Base-by-base conservation (phyloP, 139 green algal genomes). In the Volvox africanus region DNA sequence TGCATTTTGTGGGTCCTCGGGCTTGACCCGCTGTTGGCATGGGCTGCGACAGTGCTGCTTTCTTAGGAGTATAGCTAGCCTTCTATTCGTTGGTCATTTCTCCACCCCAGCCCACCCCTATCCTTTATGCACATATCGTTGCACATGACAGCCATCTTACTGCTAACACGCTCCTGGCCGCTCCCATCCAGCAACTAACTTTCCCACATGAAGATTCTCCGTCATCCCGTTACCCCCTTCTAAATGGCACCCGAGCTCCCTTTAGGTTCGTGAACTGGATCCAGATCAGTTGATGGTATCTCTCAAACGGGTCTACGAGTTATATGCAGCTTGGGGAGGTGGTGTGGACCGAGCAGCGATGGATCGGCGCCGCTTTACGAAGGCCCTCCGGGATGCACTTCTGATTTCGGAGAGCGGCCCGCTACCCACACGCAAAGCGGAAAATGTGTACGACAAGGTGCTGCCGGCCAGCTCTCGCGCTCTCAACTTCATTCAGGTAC, bases 241-340 rank as follows among this genome's bases (percentile, higher is more conserved):
- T 16, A n/a, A n/a, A n/a, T n/a, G n/a, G n/a, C n/a, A n/a, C n/a
- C n/a, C n/a, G n/a, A n/a, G n/a, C n/a, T n/a, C n/a, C n/a, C n/a
- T n/a, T n/a, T 24, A 89, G 75, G 91, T 94, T 0, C 94, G 93
- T 14, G 65, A 80, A 0, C 65, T 94, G 62, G 68, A 91, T 76
- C 84, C 91, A 2, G 94, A 95, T 62, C 33, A 93, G 28, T 80
- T 96, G 17, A 94, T 93, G 69, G 93, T 89, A 61, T 88, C 24
- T 5, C 88, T 95, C 11, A 94, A 95, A 80, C 67, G 69, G 0
- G 83, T 87, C 0, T 96, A 94, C 88, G 93, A 94, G 81, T 61
- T 62, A 0, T 96, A 93, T 92, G 93, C 94, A 68, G 82, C 71
- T 30, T 95, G 88, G 90, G 69, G 94, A 61, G 24, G 73, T 35